These are phyloP conservation scores for Colletotrichum tropicicola DNA, from an alignment of 2,329 filamentous ascomycete species.

Conservation along the genomic window DNA sequence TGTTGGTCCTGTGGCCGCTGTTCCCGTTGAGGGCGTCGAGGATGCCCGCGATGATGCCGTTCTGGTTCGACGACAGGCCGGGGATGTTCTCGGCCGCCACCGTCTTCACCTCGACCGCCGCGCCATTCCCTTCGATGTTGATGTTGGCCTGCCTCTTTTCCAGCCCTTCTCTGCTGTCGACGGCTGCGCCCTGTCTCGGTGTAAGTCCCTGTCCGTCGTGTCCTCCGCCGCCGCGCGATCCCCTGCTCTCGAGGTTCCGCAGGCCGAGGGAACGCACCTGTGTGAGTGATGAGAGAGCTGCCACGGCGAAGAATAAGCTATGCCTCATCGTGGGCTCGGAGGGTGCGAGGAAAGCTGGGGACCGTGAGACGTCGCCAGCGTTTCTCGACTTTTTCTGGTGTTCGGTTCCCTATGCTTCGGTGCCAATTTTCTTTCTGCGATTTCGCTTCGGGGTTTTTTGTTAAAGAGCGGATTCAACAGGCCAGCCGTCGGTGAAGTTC, in stretches of 20 bases:
- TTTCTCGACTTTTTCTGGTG: background rate
- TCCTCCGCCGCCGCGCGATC: background rate
- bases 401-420: background rate
- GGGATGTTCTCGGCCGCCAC: constrained; percentile 5
- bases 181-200: constrained; percentile 23
- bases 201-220: constrained; percentile 1
- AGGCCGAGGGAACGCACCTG: constrained; percentile 27
- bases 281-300: constrained; percentile 28
- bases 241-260: background rate
- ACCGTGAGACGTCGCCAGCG: constrained; percentile 26
- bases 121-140: constrained; percentile 19
- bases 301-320: constrained; percentile 30
- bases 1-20: constrained; percentile 35
- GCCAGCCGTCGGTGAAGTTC: constrained; percentile 37
- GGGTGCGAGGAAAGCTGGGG: constrained; percentile 14
- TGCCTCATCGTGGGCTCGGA: constrained; percentile 33
- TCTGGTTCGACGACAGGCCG: background rate
- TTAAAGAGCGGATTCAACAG: constrained; percentile 34
- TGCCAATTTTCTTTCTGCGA: background rate
- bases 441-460: background rate
- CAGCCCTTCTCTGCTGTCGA: background rate
- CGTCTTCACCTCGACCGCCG: constrained; percentile 16
- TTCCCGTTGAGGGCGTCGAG: constrained; percentile 28
- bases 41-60: constrained; percentile 25
- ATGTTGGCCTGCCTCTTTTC: constrained; percentile 21